Evolutionary conservation across 768 basidiomycete genomes (phyloP).

Genomic region (Cubamyces lactineus): DNA sequence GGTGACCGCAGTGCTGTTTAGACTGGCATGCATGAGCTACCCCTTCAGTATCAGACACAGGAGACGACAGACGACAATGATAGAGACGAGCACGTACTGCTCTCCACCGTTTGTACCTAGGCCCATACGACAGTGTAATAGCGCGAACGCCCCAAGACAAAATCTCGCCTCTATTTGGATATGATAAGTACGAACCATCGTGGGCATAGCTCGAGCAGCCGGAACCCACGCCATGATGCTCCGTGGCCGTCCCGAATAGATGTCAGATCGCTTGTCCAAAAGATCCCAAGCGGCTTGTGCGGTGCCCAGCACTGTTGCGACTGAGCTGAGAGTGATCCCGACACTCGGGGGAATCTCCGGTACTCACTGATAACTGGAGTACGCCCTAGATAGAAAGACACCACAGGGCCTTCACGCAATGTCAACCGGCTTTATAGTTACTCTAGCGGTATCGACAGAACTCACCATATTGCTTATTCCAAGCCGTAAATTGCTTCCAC

Average conservation of each 20-base stretch:
- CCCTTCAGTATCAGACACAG: no score
- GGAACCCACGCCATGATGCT: constrained; percentile 7
- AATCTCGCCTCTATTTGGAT: constrained; percentile 1
- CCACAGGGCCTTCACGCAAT: background rate
- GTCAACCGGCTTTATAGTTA: no score
- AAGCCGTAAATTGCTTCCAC: background rate
- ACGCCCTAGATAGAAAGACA: constrained; percentile 1
- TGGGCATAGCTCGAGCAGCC: background rate
- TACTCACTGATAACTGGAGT: background rate
- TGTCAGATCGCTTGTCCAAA: constrained; percentile 44
- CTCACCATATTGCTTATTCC: constrained; percentile 2
- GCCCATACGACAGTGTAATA: constrained; percentile 9
- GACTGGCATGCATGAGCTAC: constrained; percentile 12
- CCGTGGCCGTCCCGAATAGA: constrained; percentile 43
- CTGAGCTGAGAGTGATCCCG: no score
- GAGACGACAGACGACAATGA: no score
- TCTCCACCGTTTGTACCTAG: constrained; percentile 10
- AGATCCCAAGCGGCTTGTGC: constrained; percentile 42
- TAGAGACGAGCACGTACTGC: background rate
- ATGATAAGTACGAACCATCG: background rate
- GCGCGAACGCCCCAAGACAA: constrained; percentile 9
- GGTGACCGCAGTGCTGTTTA: constrained; percentile 2
- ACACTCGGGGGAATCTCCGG: no score
- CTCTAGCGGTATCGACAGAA: no score
- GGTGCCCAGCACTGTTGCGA: constrained; percentile 16